phyloP scores from a whole-genome alignment of 108 stramenopile species.

The Cyclotella kingstonii region DNA sequence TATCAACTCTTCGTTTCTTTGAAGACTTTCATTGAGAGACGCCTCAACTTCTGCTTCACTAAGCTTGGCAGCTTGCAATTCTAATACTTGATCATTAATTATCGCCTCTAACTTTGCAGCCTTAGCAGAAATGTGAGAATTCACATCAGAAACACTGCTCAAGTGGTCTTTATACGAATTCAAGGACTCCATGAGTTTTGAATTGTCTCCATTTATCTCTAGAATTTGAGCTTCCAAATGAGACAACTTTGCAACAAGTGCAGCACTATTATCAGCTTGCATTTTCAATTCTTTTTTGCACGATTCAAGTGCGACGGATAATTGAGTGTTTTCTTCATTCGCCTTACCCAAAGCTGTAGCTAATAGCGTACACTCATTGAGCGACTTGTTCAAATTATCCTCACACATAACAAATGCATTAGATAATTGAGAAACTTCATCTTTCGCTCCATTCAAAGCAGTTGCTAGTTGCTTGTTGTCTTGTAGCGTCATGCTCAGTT shows the following conservation, averaged over 20 bases:
- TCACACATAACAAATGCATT: neutral
- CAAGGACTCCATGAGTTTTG: constrained; percentile 1
- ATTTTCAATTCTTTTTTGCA: constrained; percentile 6
- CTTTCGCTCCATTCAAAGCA: too few relatives aligned
- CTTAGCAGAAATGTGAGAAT: constrained; percentile 20
- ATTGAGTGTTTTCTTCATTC: neutral
- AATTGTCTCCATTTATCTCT: constrained; percentile 3
- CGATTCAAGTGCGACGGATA: neutral
- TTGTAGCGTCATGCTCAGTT: neutral
- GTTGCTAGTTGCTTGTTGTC: too few relatives aligned
- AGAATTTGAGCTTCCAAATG: neutral
- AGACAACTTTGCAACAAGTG: constrained; percentile 7
- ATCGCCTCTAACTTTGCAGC: constrained; percentile 26
- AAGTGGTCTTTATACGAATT: constrained; percentile 17
- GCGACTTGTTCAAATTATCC: neutral
- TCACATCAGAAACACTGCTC: constrained; percentile 17
- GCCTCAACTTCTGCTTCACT: constrained; percentile 46
- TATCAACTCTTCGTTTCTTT: constrained; percentile 10
- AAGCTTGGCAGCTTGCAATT: constrained; percentile 39
- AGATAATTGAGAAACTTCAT: constrained; percentile 5
- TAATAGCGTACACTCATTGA: neutral
- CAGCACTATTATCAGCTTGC: constrained; percentile 3
- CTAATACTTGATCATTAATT: constrained; percentile 32
- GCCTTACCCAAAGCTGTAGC: constrained; percentile 1
- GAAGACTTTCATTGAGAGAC: constrained; percentile 16